phyloP scores from a whole-genome alignment of 352 stramenopile genomes.

The Phytophthora idaei region DNA sequence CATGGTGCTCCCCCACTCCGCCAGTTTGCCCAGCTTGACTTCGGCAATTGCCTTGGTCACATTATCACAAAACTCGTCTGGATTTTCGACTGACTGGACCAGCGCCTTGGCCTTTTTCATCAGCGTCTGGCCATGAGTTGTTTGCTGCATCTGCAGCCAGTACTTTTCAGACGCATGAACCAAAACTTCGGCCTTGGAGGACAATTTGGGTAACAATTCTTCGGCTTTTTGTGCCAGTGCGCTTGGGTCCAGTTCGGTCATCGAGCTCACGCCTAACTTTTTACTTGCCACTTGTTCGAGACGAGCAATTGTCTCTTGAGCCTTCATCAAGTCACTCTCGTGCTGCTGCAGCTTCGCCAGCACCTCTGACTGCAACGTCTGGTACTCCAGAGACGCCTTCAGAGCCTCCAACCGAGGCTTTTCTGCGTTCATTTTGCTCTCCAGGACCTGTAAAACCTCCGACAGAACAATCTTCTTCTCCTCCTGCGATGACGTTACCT shows the following conservation, averaged over 20 bases:
- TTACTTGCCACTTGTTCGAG: slow-evolving; percentile 66
- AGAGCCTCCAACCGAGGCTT: slow-evolving; percentile 48
- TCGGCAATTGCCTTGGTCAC: slow-evolving; percentile 73
- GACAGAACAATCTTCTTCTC: slow-evolving; percentile 64
- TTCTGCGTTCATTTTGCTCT: slow-evolving; percentile 54
- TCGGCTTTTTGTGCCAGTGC: slow-evolving; percentile 68
- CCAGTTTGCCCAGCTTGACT: slow-evolving; percentile 72
- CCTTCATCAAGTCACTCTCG: slow-evolving; percentile 61
- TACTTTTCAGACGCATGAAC: slow-evolving; percentile 77
- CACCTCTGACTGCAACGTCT: slow-evolving; percentile 52
- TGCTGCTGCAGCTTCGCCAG: slow-evolving; percentile 61
- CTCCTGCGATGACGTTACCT: slow-evolving; percentile 20
- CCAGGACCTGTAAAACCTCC: slow-evolving; percentile 66
- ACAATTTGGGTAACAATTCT: slow-evolving; percentile 64
- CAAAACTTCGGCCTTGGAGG: slow-evolving; percentile 51
- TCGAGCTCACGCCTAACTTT: slow-evolving; percentile 63
- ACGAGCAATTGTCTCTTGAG: slow-evolving; percentile 56
- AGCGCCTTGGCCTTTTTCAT: slow-evolving; percentile 74
- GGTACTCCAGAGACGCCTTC: slow-evolving; percentile 43
- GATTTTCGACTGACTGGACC: slow-evolving; percentile 78
- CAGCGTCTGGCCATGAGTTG: slow-evolving; percentile 63
- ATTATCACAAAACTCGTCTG: slow-evolving; percentile 72
- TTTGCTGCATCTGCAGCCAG: slow-evolving; percentile 73
- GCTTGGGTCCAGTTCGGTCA: slow-evolving; percentile 60
- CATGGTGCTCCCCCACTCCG: slow-evolving; percentile 67